These are phyloP conservation scores for Cardamine resedifolia DNA, from an alignment of 345 rosid genomes.

Conservation along the genomic window DNA sequence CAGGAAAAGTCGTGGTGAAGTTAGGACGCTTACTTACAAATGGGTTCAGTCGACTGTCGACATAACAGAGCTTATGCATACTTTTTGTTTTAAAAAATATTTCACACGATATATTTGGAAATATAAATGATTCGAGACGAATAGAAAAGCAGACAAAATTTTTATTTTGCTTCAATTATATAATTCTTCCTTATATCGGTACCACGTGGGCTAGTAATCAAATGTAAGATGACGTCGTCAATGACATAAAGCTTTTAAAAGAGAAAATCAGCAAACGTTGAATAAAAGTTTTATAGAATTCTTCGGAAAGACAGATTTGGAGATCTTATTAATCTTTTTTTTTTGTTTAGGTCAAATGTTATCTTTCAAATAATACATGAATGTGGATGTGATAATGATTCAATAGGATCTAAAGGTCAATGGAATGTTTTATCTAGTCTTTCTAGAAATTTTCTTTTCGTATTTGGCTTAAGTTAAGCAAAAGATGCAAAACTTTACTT, in stretches of 20 bases:
- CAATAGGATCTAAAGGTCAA: not conserved
- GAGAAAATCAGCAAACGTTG: constrained; percentile 7
- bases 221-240: constrained; percentile 15
- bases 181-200: too few relatives aligned
- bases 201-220: constrained; percentile 28
- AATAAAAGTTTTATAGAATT: not conserved
- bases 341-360: constrained; percentile 10
- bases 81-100: too few relatives aligned
- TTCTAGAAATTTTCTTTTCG: not conserved
- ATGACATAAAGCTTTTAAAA: constrained; percentile 24
- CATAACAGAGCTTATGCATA: too few relatives aligned
- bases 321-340: not conserved
- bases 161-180: too few relatives aligned
- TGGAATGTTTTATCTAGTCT: not conserved
- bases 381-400: not conserved
- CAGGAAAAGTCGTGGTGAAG: too few relatives aligned
- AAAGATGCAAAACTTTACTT: not conserved
- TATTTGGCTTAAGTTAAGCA: not conserved
- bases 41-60: too few relatives aligned
- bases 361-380: constrained; percentile 2
- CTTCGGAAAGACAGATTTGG: not conserved
- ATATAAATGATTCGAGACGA: too few relatives aligned
- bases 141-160: too few relatives aligned
- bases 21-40: too few relatives aligned
- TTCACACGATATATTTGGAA: too few relatives aligned